Percentiles rank a stretch among this genome's conserved stretches.
phyloP scores from a whole-genome alignment of 2,329 filamentous ascomycete genomes.

The Talaromyces marneffei region DNA sequence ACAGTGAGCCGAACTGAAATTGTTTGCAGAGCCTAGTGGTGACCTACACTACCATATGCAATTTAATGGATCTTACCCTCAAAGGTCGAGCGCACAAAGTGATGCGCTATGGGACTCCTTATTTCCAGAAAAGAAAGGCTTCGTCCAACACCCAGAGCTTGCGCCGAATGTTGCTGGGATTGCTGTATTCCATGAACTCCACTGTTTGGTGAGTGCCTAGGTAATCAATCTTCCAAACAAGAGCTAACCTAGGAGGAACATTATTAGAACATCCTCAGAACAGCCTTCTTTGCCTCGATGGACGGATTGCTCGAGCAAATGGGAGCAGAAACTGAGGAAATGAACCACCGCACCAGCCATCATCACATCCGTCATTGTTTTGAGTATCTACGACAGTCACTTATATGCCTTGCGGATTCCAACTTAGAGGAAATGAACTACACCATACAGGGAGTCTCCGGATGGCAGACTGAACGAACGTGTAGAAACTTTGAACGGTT shows the following conservation, averaged over 20 bases:
- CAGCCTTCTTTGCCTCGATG: neutral
- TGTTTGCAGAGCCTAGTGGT: neutral
- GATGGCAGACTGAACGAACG: neutral
- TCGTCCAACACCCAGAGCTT: conserved; percentile 5
- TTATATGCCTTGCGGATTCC: conserved; percentile 4
- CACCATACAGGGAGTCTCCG: neutral
- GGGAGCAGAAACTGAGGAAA: neutral
- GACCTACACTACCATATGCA: neutral
- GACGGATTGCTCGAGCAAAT: neutral
- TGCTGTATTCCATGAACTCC: conserved; percentile 4
- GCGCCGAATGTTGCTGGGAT: neutral
- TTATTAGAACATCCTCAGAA: conserved; percentile 5
- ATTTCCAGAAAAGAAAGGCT: neutral
- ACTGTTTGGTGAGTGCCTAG: neutral
- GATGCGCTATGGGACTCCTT: neutral
- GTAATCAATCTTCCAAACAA: neutral
- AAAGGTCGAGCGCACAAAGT: neutral
- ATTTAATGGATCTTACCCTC: neutral
- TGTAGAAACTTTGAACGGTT: neutral
- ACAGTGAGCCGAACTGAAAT: neutral
- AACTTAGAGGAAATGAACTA: neutral
- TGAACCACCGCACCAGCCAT: neutral
- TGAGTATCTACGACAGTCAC: conserved; percentile 7
- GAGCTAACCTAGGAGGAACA: neutral
- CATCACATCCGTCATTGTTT: conserved; percentile 7